These are phyloP conservation scores for Oehlia diaphana DNA, from an alignment of 192 early-diverging fungal genomes.

Conservation along the genomic window DNA sequence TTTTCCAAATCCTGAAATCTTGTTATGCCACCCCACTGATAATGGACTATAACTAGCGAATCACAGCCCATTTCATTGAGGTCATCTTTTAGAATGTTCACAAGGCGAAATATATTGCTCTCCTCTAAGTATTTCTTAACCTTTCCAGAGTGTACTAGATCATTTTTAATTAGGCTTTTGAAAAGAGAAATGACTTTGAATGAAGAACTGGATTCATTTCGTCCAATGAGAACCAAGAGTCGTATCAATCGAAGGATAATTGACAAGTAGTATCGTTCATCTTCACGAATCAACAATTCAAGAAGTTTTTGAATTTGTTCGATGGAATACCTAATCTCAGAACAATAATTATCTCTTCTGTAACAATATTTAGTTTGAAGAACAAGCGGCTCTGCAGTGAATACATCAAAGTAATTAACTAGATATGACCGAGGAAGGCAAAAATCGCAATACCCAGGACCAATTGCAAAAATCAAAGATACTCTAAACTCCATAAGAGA, in stretches of 20 bases:
- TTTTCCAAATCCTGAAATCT: not conserved
- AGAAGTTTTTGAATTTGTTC: slow-evolving; percentile 11
- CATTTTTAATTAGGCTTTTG: not conserved
- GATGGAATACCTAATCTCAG: not conserved
- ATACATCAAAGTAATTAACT: slow-evolving; percentile 5
- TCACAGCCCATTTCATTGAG: not conserved
- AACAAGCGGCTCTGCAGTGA: not conserved
- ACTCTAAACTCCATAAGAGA: not conserved
- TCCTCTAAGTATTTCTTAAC: not conserved
- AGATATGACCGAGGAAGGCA: slow-evolving; percentile 18
- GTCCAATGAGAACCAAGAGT: slow-evolving; percentile 10
- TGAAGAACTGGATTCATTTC: not conserved
- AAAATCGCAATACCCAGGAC: slow-evolving; percentile 5
- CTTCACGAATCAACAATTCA: not conserved
- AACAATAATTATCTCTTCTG: not conserved
- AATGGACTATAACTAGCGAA: slow-evolving; percentile 14
- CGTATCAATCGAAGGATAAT: slow-evolving; percentile 9
- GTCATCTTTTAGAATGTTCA: not conserved
- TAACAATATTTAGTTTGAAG: not conserved
- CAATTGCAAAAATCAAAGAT: not conserved
- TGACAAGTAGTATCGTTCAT: not conserved
- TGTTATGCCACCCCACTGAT: not conserved
- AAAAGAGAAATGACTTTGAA: not conserved
- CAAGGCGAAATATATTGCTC: not conserved
- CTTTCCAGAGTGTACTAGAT: not conserved